These are phyloP conservation scores for Euclidium syriacum DNA, from an alignment of 345 rosid species.

Conservation along the genomic window DNA sequence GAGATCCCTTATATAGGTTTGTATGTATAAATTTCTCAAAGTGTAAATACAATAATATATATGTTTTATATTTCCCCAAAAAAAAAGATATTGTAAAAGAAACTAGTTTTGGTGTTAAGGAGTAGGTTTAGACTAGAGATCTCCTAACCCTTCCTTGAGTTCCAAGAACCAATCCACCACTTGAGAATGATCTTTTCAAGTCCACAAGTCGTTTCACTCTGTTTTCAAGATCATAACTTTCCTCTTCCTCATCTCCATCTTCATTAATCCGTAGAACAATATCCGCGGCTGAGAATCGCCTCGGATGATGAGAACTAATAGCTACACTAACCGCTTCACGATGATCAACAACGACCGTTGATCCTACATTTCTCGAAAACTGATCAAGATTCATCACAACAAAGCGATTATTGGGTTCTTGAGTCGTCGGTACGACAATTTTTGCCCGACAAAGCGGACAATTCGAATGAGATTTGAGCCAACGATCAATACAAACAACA, in stretches of 20 bases:
- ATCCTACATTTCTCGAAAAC: conserved; percentile 26
- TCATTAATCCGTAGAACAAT: conserved; percentile 30
- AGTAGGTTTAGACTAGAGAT: conserved; percentile 11
- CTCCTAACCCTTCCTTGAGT: conserved; percentile 33
- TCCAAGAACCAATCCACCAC: conserved; percentile 45
- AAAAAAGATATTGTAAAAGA: neutral
- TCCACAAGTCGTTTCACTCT: conserved; percentile 23
- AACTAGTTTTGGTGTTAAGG: conserved; percentile 9
- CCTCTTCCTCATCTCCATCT: conserved; percentile 24
- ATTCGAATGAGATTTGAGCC: conserved; percentile 82
- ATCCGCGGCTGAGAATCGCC: conserved; percentile 42
- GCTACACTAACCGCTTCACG: conserved; percentile 45
- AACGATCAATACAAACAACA: conserved; percentile 76
- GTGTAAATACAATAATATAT: conserved; percentile 11
- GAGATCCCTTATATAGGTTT: neutral
- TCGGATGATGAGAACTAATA: conserved; percentile 38
- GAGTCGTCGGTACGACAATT: conserved; percentile 35
- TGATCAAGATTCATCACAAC: conserved; percentile 25
- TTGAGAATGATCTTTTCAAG: conserved; percentile 60
- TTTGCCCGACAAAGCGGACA: conserved; percentile 90
- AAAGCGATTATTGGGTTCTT: conserved; percentile 23
- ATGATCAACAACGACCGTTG: conserved; percentile 34
- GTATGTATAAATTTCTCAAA: conserved; percentile 9
- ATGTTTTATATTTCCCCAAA: neutral
- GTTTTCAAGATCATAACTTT: conserved; percentile 28